Evolutionary conservation across 805 yeast species (phyloP).

Genomic region (Saccharomycopsis amapae): DNA sequence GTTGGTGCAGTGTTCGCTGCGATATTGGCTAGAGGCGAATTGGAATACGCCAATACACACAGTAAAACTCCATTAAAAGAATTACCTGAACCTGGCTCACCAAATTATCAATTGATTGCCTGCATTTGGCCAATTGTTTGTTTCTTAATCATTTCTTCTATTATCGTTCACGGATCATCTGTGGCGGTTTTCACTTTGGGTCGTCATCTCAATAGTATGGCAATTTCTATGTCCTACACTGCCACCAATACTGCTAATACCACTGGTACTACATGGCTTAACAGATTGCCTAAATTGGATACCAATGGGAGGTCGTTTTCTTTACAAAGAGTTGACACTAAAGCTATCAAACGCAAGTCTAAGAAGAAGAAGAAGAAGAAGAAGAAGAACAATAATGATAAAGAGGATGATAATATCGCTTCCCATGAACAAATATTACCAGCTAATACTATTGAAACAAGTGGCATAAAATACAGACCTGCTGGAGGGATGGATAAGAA

Average conservation of each 20-base stretch:
- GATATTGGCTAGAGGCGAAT: slow-evolving; percentile 64
- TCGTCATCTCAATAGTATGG: slow-evolving; percentile 82
- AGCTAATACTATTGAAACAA: slow-evolving; percentile 39
- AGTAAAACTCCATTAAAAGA: slow-evolving; percentile 51
- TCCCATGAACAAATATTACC: not conserved
- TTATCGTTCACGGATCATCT: slow-evolving; percentile 86
- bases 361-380: slow-evolving; percentile 21
- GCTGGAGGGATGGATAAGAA: slow-evolving; percentile 68
- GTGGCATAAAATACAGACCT: slow-evolving; percentile 59
- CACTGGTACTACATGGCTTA: slow-evolving; percentile 66
- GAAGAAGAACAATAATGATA: slow-evolving; percentile 10
- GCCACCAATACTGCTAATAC: slow-evolving; percentile 49
- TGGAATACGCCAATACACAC: slow-evolving; percentile 45
- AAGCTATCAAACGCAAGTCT: slow-evolving; percentile 30
- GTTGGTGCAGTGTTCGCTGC: slow-evolving; percentile 89
- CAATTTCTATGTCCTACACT: slow-evolving; percentile 86
- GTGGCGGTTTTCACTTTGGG: slow-evolving; percentile 76
- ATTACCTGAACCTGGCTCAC: slow-evolving; percentile 39
- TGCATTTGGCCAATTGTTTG: slow-evolving; percentile 79
- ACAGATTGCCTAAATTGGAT: slow-evolving; percentile 75
- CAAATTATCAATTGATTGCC: slow-evolving; percentile 53
- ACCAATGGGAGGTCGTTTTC: slow-evolving; percentile 69
- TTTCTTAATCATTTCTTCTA: slow-evolving; percentile 73
- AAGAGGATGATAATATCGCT: slow-evolving; percentile 3
- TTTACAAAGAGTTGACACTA: slow-evolving; percentile 74